Evolutionary conservation across 2,329 filamentous ascomycete genomes (phyloP).

Genomic region (Fusarium begoniae): DNA sequence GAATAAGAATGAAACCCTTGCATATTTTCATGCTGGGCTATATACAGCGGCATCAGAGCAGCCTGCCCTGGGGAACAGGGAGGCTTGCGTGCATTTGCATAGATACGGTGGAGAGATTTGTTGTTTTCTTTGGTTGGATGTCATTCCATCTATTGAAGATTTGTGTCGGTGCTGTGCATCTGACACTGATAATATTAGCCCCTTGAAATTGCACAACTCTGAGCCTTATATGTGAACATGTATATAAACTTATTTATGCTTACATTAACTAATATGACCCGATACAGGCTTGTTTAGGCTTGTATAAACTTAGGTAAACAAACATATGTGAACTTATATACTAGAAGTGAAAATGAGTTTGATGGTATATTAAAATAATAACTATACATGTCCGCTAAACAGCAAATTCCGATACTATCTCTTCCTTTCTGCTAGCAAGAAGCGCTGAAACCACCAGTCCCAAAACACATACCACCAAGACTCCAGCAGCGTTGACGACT

Average conservation of each 20-base stretch:
- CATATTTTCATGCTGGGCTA: constrained; percentile 19
- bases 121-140: constrained; percentile 26
- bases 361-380: neutral
- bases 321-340: neutral
- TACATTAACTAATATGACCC: neutral
- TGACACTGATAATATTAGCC: constrained; percentile 15
- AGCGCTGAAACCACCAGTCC: constrained; percentile 38
- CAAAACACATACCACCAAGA: constrained; percentile 44
- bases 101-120: constrained; percentile 25
- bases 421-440: neutral
- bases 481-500: constrained; percentile 43
- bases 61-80: neutral
- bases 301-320: neutral
- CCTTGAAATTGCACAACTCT: constrained; percentile 1
- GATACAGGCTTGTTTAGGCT: neutral
- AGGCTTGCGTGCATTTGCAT: constrained; percentile 38
- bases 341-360: neutral
- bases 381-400: neutral
- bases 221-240: neutral
- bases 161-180: constrained; percentile 13
- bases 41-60: constrained; percentile 1
- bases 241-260: neutral
- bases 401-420: neutral
- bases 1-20: constrained; percentile 24
- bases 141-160: constrained; percentile 1